Conservation (phyloP, 768 basidiomycete species). For the Tulasnella calospora region DNA sequence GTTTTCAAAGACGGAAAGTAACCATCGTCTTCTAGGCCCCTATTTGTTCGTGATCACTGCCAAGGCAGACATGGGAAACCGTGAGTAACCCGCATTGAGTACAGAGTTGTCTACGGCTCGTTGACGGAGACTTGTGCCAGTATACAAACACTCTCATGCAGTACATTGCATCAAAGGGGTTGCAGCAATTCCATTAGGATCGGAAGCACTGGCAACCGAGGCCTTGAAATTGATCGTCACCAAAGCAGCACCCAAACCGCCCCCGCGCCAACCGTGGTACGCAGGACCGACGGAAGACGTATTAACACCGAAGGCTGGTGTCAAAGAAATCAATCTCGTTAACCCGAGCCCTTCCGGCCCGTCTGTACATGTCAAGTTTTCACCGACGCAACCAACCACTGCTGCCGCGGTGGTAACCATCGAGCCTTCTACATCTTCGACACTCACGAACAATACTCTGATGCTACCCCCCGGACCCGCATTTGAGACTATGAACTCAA, state of each 20-base stretch:
- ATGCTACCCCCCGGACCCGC: slow-evolving; percentile 18
- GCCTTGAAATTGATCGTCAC: slow-evolving; percentile 46
- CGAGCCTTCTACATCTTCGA: slow-evolving; percentile 4
- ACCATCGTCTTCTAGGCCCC: slow-evolving; percentile 47
- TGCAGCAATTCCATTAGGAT: slow-evolving; percentile 60
- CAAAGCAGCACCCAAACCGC: not conserved
- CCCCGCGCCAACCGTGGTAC: not conserved
- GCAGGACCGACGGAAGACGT: not conserved
- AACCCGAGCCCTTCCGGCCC: not conserved
- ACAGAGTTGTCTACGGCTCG: not conserved
- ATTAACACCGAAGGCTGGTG: not conserved
- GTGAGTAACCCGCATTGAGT: slow-evolving; percentile 45
- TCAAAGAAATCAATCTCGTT: not conserved
- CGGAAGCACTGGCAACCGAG: slow-evolving; percentile 55
- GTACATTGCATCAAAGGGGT: slow-evolving; percentile 68
- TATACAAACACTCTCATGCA: slow-evolving; percentile 56
- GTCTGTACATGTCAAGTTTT: slow-evolving; percentile 18
- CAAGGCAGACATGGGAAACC: slow-evolving; percentile 55
- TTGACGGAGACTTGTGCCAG: slow-evolving; percentile 38
- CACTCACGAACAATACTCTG: not conserved
- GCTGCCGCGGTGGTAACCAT: not conserved
- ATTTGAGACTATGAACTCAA: slow-evolving; percentile 9
- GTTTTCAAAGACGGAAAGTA: not conserved
- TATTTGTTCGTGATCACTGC: slow-evolving; percentile 70
- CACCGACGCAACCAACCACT: slow-evolving; percentile 17